phyloP scores from a whole-genome alignment of 257 asterid genomes.

The Solanum appendiculatum region DNA sequence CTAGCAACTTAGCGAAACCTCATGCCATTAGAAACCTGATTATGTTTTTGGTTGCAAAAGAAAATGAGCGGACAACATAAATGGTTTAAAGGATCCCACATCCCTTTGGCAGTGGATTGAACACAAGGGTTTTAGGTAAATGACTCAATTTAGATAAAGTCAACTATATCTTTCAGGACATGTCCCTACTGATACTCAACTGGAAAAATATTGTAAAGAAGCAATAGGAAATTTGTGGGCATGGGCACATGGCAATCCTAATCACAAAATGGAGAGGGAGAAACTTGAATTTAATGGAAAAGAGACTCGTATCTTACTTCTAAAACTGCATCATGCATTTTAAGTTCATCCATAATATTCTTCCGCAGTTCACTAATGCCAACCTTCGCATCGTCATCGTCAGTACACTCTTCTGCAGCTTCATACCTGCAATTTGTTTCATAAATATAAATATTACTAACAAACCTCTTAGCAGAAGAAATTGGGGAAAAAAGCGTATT shows the following conservation, averaged over 20 bases:
- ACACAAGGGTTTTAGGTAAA: neutral
- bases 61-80: neutral
- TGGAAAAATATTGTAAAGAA: neutral
- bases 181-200: neutral
- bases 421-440: slow-evolving; percentile 51
- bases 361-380: slow-evolving; percentile 48
- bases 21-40: neutral
- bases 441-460: neutral
- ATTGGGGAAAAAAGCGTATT: neutral
- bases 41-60: neutral
- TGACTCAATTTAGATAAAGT: neutral
- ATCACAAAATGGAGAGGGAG: neutral
- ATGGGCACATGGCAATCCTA: neutral
- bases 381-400: slow-evolving; percentile 86
- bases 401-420: slow-evolving; percentile 80
- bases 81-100: neutral
- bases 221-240: neutral
- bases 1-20: neutral
- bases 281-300: neutral
- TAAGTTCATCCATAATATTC: slow-evolving; percentile 53
- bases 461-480: neutral
- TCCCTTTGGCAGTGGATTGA: neutral
- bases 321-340: slow-evolving; percentile 56
- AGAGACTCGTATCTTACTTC: slow-evolving; percentile 24
- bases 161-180: neutral